A percentile compares a stretch with the other conserved stretches of the same genome.
phyloP scores from a whole-genome alignment of 495 filamentous ascomycete species.

The Xylaria bambusicola region DNA sequence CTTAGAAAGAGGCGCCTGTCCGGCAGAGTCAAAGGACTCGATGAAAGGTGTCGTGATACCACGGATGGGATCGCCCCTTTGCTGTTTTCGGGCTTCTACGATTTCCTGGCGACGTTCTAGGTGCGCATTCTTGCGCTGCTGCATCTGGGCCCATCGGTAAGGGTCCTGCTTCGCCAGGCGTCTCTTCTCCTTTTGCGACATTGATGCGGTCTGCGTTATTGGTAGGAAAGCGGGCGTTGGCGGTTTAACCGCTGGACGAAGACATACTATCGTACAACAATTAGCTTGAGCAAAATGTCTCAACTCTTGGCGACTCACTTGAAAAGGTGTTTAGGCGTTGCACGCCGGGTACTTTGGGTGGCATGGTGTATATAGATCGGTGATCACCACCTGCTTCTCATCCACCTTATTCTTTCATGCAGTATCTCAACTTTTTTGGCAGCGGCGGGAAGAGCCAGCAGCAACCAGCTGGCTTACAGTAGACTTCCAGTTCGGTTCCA shows the following conservation, averaged over 20 bases:
- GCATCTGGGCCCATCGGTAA: conserved; percentile 69
- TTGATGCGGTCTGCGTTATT: conserved; percentile 52
- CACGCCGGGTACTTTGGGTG: conserved; percentile 68
- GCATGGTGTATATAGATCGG: conserved; percentile 55
- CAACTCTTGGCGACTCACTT: conserved; percentile 45
- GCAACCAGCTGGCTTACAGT: conserved; percentile 12
- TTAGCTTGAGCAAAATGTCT: conserved; percentile 23
- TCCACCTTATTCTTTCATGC: background rate
- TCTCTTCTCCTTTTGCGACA: conserved; percentile 48
- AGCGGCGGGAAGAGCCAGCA: background rate
- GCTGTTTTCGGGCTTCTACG: conserved; percentile 57
- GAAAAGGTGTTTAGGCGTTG: conserved; percentile 63
- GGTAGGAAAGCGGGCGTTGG: conserved; percentile 40
- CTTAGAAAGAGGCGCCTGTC: conserved; percentile 38
- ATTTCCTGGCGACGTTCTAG: conserved; percentile 70
- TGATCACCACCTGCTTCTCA: background rate
- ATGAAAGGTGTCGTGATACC: conserved; percentile 80
- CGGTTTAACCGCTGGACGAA: conserved; percentile 43
- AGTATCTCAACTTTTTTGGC: conserved; percentile 19
- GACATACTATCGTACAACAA: conserved; percentile 42
- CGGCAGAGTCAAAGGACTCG: conserved; percentile 70
- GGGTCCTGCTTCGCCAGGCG: conserved; percentile 59
- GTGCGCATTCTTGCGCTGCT: conserved; percentile 79
- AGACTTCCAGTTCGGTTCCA: background rate
- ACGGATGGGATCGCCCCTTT: conserved; percentile 73